A percentile compares a stretch with the other conserved stretches of the same genome.
These are phyloP conservation scores for Colletotrichum chlorophyti DNA, from an alignment of 2,329 filamentous ascomycete genomes.

Conservation along the genomic window DNA sequence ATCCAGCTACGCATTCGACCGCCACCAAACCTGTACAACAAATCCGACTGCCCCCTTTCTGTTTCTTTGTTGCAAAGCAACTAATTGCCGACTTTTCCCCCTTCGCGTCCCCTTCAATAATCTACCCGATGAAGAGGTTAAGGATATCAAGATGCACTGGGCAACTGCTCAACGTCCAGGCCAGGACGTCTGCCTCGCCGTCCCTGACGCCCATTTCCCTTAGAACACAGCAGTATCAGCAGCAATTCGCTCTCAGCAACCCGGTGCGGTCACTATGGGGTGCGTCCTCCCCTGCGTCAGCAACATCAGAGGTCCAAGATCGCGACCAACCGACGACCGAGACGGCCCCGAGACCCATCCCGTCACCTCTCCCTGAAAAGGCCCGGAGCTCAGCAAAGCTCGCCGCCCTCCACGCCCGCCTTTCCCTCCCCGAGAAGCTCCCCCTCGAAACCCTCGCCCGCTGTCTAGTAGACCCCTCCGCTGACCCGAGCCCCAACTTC, in stretches of 20 bases:
- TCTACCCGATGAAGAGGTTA: slow-evolving; percentile 48
- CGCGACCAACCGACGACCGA: slow-evolving; percentile 39
- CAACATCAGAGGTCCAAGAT: slow-evolving; percentile 28
- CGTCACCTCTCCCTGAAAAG: slow-evolving; percentile 74
- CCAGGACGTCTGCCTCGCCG: slow-evolving; percentile 25
- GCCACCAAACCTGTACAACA: slow-evolving; percentile 19
- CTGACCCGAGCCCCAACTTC: slow-evolving; percentile 79
- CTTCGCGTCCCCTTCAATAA: not conserved
- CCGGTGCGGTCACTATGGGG: slow-evolving; percentile 19
- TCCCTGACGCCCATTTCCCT: slow-evolving; percentile 27
- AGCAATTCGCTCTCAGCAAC: too few relatives aligned
- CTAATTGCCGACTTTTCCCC: not conserved
- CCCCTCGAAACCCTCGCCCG: slow-evolving; percentile 87
- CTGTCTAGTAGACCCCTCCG: slow-evolving; percentile 83
- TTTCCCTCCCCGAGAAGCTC: slow-evolving; percentile 81
- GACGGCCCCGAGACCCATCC: slow-evolving; percentile 50
- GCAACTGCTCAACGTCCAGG: slow-evolving; percentile 46
- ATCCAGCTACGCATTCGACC: too few relatives aligned
- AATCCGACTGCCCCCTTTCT: slow-evolving; percentile 7
- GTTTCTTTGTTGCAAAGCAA: not conserved
- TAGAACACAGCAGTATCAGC: slow-evolving; percentile 18
- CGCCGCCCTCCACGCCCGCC: slow-evolving; percentile 87
- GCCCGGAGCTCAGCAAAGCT: slow-evolving; percentile 84
- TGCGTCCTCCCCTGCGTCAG: slow-evolving; percentile 1
- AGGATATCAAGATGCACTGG: slow-evolving; percentile 48